Base-by-base conservation (phyloP, 1,284 basidiomycete species). In the Abortiporus biennis region DNA sequence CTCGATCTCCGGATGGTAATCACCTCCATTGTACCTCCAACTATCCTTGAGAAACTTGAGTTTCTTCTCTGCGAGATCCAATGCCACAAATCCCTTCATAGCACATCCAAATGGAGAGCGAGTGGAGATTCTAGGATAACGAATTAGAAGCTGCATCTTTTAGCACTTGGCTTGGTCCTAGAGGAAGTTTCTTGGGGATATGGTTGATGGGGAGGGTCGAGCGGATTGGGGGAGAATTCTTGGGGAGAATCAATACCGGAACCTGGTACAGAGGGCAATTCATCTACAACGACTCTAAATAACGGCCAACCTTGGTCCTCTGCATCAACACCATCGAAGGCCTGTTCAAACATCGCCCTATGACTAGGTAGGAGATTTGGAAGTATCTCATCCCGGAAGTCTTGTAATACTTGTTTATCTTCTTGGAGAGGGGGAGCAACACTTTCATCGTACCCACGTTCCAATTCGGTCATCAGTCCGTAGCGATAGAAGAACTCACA, bases 381-480 rank as follows among this genome's bases (percentile, higher is more conserved):
- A n/a, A 21, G 30, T 8, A n/a, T 3, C 6, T 17, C 25, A 43
- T 43, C 11, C 41, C 42, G 5, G 34, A 12, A 15, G n/a, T 11
- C 2, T 24, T 17, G 2, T 35, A 41, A 1, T n/a, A n/a, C n/a
- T n/a, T n/a, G n/a, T n/a, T n/a, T n/a, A n/a, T n/a, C n/a, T n/a
- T n/a, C n/a, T n/a, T n/a, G n/a, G n/a, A n/a, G n/a, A n/a, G n/a
- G n/a, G n/a, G 38, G 17, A 1, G 1, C 3, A 12, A 42, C 32
- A 2, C 45, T 42, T 0, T 27, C 29, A 32, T 49, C 47, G 22
- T 33, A 40, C 3, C 47, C 47, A n/a, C 41, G 47, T 13, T 40
- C 6, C 4, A 19, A 21, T n/a, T 20, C 13, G 6, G 33, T 16
- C 20, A 35, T 16, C 17, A 34, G 29, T 5, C 34, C 36, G 34